A percentile compares a stretch with the other conserved stretches of the same genome.
These are phyloP conservation scores for Neurospora sp. DNA, from an alignment of 495 filamentous ascomycete species.

Conservation along the genomic window DNA sequence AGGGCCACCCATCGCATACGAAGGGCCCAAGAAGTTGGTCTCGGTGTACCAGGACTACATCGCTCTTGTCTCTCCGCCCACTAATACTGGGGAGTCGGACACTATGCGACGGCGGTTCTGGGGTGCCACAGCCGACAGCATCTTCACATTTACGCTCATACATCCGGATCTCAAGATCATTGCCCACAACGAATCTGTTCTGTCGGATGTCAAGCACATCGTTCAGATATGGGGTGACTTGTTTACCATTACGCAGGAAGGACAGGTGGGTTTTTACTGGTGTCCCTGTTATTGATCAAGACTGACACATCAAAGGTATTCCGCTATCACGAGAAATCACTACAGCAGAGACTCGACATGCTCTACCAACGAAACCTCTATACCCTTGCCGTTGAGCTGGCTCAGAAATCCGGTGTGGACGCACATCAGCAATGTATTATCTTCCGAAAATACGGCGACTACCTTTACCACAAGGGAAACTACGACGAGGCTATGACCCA, in stretches of 20 bases:
- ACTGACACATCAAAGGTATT: conserved; percentile 46
- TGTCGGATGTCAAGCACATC: conserved; percentile 65
- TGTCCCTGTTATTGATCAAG: background rate
- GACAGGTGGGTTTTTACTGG: conserved; percentile 51
- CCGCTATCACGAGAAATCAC: conserved; percentile 83
- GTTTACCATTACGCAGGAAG: conserved; percentile 77
- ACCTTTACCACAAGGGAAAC: conserved; percentile 86
- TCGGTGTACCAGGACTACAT: conserved; percentile 78
- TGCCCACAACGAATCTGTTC: conserved; percentile 74
- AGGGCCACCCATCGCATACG: conserved; percentile 78
- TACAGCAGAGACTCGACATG: conserved; percentile 87
- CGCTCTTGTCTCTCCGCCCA: conserved; percentile 70
- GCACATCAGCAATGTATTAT: conserved; percentile 77
- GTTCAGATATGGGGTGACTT: conserved; percentile 88
- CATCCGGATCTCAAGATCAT: conserved; percentile 87
- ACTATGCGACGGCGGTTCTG: conserved; percentile 51
- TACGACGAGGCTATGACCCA: conserved; percentile 98
- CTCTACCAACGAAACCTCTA: conserved; percentile 91
- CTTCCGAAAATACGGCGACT: conserved; percentile 88
- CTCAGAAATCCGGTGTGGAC: conserved; percentile 78
- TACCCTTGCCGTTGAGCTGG: conserved; percentile 82
- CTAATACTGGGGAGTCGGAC: conserved; percentile 40
- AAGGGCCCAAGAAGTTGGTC: conserved; percentile 78
- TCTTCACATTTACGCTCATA: conserved; percentile 79
- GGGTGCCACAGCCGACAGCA: conserved; percentile 54